Percentiles rank a stretch among this genome's conserved stretches.
phyloP scores from a whole-genome alignment of 768 basidiomycete species.

The Tricholoma matsutake region DNA sequence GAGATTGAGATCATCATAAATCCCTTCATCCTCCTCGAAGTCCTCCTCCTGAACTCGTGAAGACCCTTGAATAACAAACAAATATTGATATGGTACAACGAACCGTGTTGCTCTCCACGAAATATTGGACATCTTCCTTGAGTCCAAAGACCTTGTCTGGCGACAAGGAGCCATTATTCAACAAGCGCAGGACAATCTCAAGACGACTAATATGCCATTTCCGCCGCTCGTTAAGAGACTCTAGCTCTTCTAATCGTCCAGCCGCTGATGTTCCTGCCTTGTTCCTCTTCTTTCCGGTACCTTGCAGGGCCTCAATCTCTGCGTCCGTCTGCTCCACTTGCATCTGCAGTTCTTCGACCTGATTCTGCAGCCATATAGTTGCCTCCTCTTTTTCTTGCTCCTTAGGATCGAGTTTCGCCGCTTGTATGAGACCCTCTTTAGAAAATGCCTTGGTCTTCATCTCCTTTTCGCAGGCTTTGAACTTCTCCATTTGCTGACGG shows the following conservation, averaged over 20 bases:
- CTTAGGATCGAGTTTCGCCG: constrained; percentile 92
- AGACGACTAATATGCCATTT: constrained; percentile 93
- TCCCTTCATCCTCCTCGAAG: constrained; percentile 95
- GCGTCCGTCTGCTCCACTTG: constrained; percentile 95
- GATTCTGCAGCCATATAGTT: constrained; percentile 79
- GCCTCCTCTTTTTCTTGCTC: constrained; percentile 95
- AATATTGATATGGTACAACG: constrained; percentile 31
- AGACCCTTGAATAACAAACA: constrained; percentile 1
- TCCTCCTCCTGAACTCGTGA: constrained; percentile 76
- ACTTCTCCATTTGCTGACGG: constrained; percentile 99
- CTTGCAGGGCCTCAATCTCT: constrained; percentile 85
- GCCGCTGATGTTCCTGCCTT: constrained; percentile 62
- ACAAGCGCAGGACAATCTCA: constrained; percentile 87
- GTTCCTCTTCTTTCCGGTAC: constrained; percentile 80
- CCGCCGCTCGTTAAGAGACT: constrained; percentile 86
- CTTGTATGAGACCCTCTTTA: constrained; percentile 94
- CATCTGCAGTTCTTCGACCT: constrained; percentile 88
- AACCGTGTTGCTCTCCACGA: constrained; percentile 93
- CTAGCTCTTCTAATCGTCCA: constrained; percentile 80
- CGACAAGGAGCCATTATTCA: constrained; percentile 89
- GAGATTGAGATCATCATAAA: constrained; percentile 96
- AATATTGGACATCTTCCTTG: constrained; percentile 95
- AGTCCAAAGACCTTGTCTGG: constrained; percentile 77
- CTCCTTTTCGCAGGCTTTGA: constrained; percentile 99
- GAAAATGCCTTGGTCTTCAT: constrained; percentile 99